These are phyloP conservation scores for Corylus heterophylla DNA, from an alignment of 306 rosid genomes.

Conservation along the genomic window DNA sequence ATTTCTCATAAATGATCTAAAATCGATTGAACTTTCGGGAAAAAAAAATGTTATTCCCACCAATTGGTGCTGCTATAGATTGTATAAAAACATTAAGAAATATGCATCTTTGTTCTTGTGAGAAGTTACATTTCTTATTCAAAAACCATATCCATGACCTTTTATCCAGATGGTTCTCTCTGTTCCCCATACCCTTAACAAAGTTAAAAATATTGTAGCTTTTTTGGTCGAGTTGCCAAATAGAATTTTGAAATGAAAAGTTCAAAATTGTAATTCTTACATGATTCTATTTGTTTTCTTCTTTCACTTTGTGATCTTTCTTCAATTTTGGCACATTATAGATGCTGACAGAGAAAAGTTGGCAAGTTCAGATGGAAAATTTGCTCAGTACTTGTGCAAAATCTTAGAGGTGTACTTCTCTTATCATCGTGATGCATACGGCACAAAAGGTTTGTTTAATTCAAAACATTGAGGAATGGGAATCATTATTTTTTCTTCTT, in stretches of 20 bases:
- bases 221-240: not conserved
- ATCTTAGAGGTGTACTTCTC: constrained; percentile 73
- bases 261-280: not conserved
- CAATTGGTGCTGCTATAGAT: not conserved
- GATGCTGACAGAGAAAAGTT: constrained; percentile 70
- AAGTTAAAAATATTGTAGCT: not conserved
- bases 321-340: constrained; percentile 30
- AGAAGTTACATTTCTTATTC: not conserved
- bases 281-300: not conserved
- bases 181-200: not conserved
- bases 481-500: no score
- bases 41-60: not conserved
- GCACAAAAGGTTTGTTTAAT: constrained; percentile 51
- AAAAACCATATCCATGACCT: not conserved
- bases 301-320: not conserved
- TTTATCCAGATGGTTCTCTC: not conserved
- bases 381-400: constrained; percentile 72
- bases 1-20: not conserved
- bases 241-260: not conserved
- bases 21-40: constrained; percentile 7
- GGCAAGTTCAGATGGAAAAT: constrained; percentile 73
- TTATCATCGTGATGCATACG: constrained; percentile 72
- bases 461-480: no score
- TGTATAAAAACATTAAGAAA: not conserved
- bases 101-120: not conserved